Conservation (phyloP, 164 flowering plant species). For the Magnolia sinica region DNA sequence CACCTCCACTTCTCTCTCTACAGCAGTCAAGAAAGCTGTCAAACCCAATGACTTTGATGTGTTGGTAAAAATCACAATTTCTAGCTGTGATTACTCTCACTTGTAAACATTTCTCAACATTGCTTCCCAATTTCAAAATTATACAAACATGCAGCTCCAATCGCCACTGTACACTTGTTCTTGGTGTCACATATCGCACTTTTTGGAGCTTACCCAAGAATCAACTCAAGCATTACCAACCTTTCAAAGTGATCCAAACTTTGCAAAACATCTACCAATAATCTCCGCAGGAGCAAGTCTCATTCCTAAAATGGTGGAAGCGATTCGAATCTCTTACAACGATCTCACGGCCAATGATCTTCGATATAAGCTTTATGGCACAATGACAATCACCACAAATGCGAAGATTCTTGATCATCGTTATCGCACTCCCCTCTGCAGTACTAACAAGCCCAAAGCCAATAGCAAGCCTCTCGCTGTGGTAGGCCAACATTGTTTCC, state of each 20-base stretch:
- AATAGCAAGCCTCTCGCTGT: slow-evolving; percentile 18
- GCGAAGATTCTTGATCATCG: slow-evolving; percentile 15
- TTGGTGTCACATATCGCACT: not conserved
- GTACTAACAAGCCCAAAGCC: slow-evolving; percentile 13
- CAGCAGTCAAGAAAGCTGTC: no score
- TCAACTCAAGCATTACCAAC: no score
- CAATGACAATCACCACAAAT: slow-evolving; percentile 18
- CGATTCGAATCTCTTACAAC: slow-evolving; percentile 14
- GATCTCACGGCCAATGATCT: slow-evolving; percentile 8
- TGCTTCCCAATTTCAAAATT: no score
- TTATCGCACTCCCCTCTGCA: slow-evolving; percentile 11
- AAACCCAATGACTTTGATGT: no score
- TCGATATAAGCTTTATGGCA: slow-evolving; percentile 12
- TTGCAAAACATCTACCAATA: not conserved
- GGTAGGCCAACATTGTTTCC: slow-evolving; percentile 8
- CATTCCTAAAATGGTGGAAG: slow-evolving; percentile 11
- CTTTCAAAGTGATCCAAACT: not conserved
- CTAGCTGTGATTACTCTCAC: no score
- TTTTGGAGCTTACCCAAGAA: not conserved
- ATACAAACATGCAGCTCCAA: not conserved
- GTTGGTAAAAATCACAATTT: no score
- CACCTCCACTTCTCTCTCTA: no score
- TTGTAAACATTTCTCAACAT: no score
- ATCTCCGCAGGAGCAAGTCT: not conserved
- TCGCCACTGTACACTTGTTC: not conserved